Base-by-base conservation (phyloP, 176 grass and related monocot genomes). In the Puya raimondii region DNA sequence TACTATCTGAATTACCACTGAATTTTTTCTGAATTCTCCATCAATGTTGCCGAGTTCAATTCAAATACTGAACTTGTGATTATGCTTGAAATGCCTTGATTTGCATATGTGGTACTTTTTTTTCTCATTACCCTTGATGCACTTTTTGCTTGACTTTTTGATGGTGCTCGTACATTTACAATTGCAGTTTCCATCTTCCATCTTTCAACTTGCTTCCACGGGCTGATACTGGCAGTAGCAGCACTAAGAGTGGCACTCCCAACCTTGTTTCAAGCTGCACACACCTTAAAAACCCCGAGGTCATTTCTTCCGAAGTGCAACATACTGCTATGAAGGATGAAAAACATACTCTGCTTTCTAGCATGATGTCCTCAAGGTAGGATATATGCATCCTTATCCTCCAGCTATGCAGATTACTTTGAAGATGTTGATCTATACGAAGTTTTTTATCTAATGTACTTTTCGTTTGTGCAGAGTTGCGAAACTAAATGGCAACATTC, bases 301-400 rank as follows among this genome's bases (percentile, higher is more conserved):
- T 23, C 33, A 68, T 63, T 70, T 74, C 68, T 82, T 76, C 77
- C 79, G 59, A 53, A 74, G 64, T 48, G n/a, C 76, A 87, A 80
- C 58, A 49, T 59, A 33, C 42, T 64, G 63, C 65, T 70, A 82
- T 70, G 8, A 87, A 82, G 70, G 72, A 80, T 82, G 63, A 48
- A 22, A 85, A 80, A 76, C 69, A 63, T 12, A 4, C 64, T 75
- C 23, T 50, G 77, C 12, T 70, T 71, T 70, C 72, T 79, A 67
- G 84, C 85, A 51, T 80, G 64, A 48, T 75, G 47, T 71, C 80
- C 67, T 25, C 70, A 72, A 90, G 84, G 90, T 97, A 69, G 63
- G 71, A 23, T 53, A 73, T 77, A 23, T 81, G 68, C 27, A 65
- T 49, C 64, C 53, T 79, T 61, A 16, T 59, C 27, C 65, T 48